Evolutionary conservation across 371 early-diverging fungal species (phyloP).

Genomic region (Mucor sp.): DNA sequence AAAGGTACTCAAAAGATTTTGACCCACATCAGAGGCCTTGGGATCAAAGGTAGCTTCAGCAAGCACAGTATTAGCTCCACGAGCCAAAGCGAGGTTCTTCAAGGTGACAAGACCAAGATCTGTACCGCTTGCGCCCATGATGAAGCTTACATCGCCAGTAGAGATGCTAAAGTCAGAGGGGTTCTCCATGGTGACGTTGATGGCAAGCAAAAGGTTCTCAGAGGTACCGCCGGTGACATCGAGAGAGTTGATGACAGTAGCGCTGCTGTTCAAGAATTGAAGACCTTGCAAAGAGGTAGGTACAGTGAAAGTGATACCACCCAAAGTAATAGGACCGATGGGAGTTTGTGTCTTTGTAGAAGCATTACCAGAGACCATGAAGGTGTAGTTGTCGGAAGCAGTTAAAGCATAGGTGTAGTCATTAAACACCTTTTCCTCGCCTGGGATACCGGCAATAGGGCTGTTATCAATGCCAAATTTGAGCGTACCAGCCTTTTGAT

Average conservation of each 20-base stretch:
- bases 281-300: slow-evolving; percentile 57
- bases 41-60: slow-evolving; percentile 56
- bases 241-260: slow-evolving; percentile 58
- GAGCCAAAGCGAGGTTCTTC: slow-evolving; percentile 50
- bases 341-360: slow-evolving; percentile 58
- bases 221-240: slow-evolving; percentile 61
- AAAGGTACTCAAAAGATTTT: slow-evolving; percentile 53
- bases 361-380: slow-evolving; percentile 53
- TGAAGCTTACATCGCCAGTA: slow-evolving; percentile 55
- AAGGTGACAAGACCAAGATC: slow-evolving; percentile 55
- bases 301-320: slow-evolving; percentile 60
- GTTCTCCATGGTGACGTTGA: slow-evolving; percentile 59
- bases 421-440: slow-evolving; percentile 45
- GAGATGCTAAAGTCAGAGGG: slow-evolving; percentile 61
- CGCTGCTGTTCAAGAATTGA: slow-evolving; percentile 61
- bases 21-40: slow-evolving; percentile 47
- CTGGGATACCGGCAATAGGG: slow-evolving; percentile 44
- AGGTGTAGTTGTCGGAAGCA: slow-evolving; percentile 41
- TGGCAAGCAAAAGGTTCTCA: slow-evolving; percentile 51
- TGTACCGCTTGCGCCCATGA: slow-evolving; percentile 42
- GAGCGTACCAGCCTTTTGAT: slow-evolving; percentile 50
- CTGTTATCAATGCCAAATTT: slow-evolving; percentile 50
- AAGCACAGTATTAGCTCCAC: slow-evolving; percentile 51
- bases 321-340: slow-evolving; percentile 57
- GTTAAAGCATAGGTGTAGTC: slow-evolving; percentile 55